A percentile compares a stretch with the other conserved stretches of the same genome.
Conservation (phyloP, 352 stramenopile genomes). For the Phytophthora multivora region DNA sequence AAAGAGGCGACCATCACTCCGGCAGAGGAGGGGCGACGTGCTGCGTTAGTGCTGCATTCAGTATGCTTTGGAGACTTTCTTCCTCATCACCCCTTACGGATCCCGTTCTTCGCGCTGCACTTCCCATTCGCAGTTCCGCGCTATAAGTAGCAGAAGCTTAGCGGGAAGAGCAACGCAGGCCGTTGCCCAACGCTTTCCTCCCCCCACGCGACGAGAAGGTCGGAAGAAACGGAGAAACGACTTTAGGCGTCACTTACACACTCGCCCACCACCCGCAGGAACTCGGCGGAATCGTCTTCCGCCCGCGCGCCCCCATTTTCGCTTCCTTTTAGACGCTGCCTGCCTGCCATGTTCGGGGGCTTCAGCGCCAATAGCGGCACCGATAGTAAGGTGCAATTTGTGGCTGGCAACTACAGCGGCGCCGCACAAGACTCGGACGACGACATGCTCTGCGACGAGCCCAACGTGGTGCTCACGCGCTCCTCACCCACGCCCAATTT, state of each 20-base stretch:
- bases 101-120: slow-evolving; percentile 14
- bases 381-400: slow-evolving; percentile 43
- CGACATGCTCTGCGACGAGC: slow-evolving; percentile 46
- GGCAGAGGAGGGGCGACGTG: slow-evolving; percentile 20
- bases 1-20: slow-evolving; percentile 28
- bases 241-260: slow-evolving; percentile 34
- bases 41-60: not conserved
- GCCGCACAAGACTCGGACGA: slow-evolving; percentile 52
- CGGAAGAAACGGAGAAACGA: slow-evolving; percentile 35
- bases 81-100: slow-evolving; percentile 15
- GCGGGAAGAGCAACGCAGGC: slow-evolving; percentile 3
- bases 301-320: not conserved
- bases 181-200: slow-evolving; percentile 8
- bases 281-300: not conserved
- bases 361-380: slow-evolving; percentile 15
- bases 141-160: slow-evolving; percentile 39
- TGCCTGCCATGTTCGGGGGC: slow-evolving; percentile 29
- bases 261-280: slow-evolving; percentile 25
- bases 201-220: slow-evolving; percentile 8
- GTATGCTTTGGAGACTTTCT: slow-evolving; percentile 13
- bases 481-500: slow-evolving; percentile 59
- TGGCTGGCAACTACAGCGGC: slow-evolving; percentile 45
- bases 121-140: slow-evolving; percentile 38
- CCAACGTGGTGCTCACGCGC: slow-evolving; percentile 50
- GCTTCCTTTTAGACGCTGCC: not conserved